These are phyloP conservation scores for Phyllosticta citriasiana DNA, from an alignment of 2,329 filamentous ascomycete genomes.

Conservation along the genomic window DNA sequence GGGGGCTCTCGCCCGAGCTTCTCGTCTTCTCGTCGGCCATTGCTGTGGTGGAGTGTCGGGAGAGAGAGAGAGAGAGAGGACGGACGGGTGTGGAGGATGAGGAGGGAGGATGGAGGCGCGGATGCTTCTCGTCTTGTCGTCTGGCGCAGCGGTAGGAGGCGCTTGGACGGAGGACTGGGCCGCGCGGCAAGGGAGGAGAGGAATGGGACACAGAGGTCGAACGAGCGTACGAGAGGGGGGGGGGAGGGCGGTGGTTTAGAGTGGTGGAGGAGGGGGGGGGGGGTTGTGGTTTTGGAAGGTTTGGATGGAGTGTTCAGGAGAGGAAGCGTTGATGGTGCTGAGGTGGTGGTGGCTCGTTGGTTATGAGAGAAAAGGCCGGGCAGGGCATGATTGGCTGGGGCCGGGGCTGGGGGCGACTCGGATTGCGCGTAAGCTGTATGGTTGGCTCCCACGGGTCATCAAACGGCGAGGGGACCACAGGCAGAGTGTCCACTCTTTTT, in stretches of 20 bases:
- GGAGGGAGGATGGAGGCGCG: conserved; percentile 11
- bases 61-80: not conserved
- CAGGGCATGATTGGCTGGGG: conserved; percentile 8
- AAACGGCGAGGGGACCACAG: conserved; percentile 7
- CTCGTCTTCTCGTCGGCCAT: conserved; percentile 64
- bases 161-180: not conserved
- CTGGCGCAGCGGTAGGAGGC: not conserved
- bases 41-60: conserved; percentile 33
- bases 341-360: not conserved
- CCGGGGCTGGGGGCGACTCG: conserved; percentile 7
- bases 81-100: not conserved
- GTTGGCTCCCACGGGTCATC: conserved; percentile 5
- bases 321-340: conserved; percentile 1
- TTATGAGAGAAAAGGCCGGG: conserved; percentile 11
- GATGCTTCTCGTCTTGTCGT: not conserved
- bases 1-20: conserved; percentile 65
- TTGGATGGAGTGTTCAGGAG: conserved; percentile 7
- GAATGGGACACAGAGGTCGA: conserved; percentile 11
- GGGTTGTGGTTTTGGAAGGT: not conserved
- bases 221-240: conserved; percentile 14
- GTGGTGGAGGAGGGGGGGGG: not conserved
- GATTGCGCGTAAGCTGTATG: conserved; percentile 10
- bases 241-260: conserved; percentile 11
- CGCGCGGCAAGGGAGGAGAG: conserved; percentile 11
- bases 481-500: not conserved